These are phyloP conservation scores for Tetrahymena malaccensis DNA, from an alignment of 73 alveolate species.

Conservation along the genomic window DNA sequence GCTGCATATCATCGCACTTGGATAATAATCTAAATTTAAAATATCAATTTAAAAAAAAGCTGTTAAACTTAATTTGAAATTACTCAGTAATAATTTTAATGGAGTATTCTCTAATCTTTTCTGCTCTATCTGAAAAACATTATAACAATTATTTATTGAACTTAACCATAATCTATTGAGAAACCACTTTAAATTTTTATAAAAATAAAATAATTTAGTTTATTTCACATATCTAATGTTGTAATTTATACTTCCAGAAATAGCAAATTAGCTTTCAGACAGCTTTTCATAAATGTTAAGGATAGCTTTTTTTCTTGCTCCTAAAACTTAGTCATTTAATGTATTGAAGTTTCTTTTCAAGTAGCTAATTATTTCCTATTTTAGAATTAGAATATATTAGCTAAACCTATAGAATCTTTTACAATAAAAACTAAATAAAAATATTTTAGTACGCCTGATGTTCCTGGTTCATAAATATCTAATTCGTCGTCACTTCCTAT, in stretches of 20 bases:
- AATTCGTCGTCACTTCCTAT: background rate
- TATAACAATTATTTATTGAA: slow-evolving; percentile 3
- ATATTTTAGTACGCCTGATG: background rate
- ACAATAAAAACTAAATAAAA: background rate
- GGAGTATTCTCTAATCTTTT: slow-evolving; percentile 27
- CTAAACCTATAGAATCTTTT: background rate
- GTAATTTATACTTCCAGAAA: background rate
- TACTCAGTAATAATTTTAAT: slow-evolving; percentile 21
- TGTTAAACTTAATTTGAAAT: background rate
- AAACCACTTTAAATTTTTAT: background rate
- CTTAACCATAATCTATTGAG: slow-evolving; percentile 15
- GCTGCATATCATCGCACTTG: slow-evolving; percentile 20
- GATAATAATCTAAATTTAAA: background rate
- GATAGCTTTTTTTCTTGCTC: background rate
- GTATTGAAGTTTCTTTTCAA: background rate
- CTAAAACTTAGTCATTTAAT: background rate
- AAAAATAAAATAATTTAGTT: background rate
- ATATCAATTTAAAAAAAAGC: background rate
- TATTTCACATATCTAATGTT: background rate
- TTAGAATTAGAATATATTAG: background rate
- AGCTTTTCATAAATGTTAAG: background rate
- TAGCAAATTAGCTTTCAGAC: background rate
- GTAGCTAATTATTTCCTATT: background rate
- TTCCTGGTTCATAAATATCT: background rate
- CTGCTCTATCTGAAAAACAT: slow-evolving; percentile 14